Conservation (phyloP, 139 green algal species). For the Picochlorum sp. region DNA sequence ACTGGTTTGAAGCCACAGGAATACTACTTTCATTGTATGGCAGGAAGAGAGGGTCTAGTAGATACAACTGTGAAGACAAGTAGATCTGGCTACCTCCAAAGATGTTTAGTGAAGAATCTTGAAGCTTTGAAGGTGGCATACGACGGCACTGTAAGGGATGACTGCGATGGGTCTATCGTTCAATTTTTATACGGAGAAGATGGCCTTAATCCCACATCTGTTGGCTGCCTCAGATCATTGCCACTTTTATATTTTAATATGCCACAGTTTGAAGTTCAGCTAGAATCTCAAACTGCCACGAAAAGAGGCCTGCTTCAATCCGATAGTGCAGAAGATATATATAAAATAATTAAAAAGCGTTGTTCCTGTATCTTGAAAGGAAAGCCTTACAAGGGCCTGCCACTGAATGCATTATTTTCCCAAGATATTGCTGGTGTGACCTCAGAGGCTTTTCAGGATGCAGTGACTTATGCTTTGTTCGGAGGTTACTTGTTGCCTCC, state of each 20-base stretch:
- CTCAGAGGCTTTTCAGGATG: conserved; percentile 62
- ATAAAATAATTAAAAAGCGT: background rate
- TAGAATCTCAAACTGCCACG: conserved; percentile 11
- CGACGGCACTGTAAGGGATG: conserved; percentile 81
- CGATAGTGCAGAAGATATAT: background rate
- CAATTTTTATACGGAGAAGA: conserved; percentile 95
- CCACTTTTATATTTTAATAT: conserved; percentile 57
- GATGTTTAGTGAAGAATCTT: conserved; percentile 91
- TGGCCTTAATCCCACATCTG: conserved; percentile 65
- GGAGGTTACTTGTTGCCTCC: conserved; percentile 19
- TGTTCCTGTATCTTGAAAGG: background rate
- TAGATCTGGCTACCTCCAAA: conserved; percentile 70
- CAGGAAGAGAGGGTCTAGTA: conserved; percentile 90
- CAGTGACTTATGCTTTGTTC: conserved; percentile 28
- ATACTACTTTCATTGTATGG: conserved; percentile 99
- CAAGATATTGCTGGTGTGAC: conserved; percentile 54
- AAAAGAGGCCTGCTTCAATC: conserved; percentile 2
- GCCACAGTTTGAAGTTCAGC: conserved; percentile 19
- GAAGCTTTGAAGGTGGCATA: conserved; percentile 82
- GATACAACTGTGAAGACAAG: conserved; percentile 96
- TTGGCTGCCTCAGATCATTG: conserved; percentile 64
- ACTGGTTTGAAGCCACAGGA: conserved; percentile 70
- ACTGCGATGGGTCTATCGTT: conserved; percentile 72
- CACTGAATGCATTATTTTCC: conserved; percentile 16
- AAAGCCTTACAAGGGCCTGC: conserved; percentile 9